Percentiles rank a stretch among this genome's conserved stretches.
These are phyloP conservation scores for Chytridiales sp. DNA, from an alignment of 371 early-diverging fungal species.

Conservation along the genomic window DNA sequence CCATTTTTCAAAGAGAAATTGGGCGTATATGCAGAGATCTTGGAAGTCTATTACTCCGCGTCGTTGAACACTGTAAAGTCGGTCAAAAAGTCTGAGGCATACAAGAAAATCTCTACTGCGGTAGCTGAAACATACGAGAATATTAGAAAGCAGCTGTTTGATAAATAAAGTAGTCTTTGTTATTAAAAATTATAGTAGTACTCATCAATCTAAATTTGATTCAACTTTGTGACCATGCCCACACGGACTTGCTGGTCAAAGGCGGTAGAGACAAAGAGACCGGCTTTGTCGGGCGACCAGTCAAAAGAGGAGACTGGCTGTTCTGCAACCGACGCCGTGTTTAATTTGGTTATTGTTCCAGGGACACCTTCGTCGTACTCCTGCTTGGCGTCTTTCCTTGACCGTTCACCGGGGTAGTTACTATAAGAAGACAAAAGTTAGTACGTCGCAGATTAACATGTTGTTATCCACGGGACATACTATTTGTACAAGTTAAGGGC, in stretches of 20 bases:
- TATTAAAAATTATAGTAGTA: too few species aligned
- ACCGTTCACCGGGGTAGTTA: constrained; percentile 46
- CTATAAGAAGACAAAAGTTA: constrained; percentile 22
- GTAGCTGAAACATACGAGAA: too few species aligned
- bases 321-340: constrained; percentile 48
- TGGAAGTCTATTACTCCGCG: too few species aligned
- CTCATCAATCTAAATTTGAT: too few species aligned
- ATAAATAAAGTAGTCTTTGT: too few species aligned
- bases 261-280: constrained; percentile 50
- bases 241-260: constrained; percentile 57
- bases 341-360: constrained; percentile 39
- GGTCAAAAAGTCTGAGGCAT: too few species aligned
- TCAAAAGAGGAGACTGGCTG: constrained; percentile 54
- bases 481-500: constrained; percentile 57
- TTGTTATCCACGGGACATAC: constrained; percentile 24
- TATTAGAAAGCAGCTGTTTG: too few species aligned
- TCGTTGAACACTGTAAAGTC: too few species aligned
- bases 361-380: constrained; percentile 38
- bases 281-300: constrained; percentile 56
- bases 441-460: neutral
- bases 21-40: too few species aligned
- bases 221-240: constrained; percentile 50
- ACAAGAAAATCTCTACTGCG: too few species aligned
- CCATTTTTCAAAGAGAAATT: too few species aligned
- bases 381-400: constrained; percentile 37